These are phyloP conservation scores for Salix suchowensis DNA, from an alignment of 345 rosid genomes.

Conservation along the genomic window DNA sequence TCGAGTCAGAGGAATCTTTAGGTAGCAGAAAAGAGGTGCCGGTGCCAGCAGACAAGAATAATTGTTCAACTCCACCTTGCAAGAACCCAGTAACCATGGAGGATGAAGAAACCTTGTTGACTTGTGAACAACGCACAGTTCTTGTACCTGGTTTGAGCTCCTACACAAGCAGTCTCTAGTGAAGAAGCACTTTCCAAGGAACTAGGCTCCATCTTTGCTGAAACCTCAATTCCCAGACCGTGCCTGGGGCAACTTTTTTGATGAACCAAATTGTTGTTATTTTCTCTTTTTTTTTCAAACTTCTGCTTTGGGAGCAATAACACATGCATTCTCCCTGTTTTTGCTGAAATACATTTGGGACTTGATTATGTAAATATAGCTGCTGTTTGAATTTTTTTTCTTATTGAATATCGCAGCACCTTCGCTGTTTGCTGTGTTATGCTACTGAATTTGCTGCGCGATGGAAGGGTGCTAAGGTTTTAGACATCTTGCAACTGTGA, in stretches of 20 bases:
- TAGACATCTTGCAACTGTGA: background rate
- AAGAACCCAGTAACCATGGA: background rate
- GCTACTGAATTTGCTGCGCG: background rate
- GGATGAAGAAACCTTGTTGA: constrained; percentile 5
- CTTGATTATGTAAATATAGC: background rate
- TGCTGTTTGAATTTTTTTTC: background rate
- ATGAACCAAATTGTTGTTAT: background rate
- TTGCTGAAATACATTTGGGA: background rate
- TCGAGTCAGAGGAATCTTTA: background rate
- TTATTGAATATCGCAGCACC: background rate
- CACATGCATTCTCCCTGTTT: background rate
- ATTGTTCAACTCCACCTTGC: background rate
- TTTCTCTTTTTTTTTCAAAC: background rate
- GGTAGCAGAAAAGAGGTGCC: background rate
- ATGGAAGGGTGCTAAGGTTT: background rate
- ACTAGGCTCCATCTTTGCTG: constrained; percentile 8
- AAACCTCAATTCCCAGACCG: background rate
- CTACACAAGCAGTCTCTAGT: background rate
- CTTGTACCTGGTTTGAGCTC: constrained; percentile 17
- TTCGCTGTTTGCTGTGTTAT: too few species aligned
- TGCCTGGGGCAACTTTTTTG: constrained; percentile 1
- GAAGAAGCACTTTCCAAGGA: constrained; percentile 13
- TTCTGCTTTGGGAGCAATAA: background rate
- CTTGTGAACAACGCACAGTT: constrained; percentile 9
- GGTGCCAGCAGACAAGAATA: background rate